Evolutionary conservation across 257 asterid species (phyloP).

Genomic region (Solanum dulcamara): DNA sequence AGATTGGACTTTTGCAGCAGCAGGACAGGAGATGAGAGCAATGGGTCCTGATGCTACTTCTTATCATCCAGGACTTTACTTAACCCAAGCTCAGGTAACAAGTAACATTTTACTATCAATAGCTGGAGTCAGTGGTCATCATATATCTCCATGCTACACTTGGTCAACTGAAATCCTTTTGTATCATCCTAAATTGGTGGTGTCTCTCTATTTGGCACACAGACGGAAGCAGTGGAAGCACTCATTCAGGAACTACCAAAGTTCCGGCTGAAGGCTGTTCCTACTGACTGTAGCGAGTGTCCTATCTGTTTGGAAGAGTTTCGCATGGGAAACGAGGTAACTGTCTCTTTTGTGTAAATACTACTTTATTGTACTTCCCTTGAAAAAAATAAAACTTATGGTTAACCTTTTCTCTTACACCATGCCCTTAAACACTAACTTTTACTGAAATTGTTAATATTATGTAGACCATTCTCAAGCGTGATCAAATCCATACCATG

Average conservation of each 20-base stretch:
- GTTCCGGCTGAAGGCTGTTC: conserved; percentile 67
- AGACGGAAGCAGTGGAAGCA: conserved; percentile 85
- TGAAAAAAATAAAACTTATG: neutral
- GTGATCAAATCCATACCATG: neutral
- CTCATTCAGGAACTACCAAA: conserved; percentile 79
- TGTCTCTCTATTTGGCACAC: conserved; percentile 9
- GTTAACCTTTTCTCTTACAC: neutral
- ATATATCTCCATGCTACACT: neutral
- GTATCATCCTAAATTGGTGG: neutral
- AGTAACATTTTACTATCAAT: neutral
- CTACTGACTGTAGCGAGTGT: conserved; percentile 71
- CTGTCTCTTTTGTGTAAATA: neutral
- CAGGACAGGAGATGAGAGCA: conserved; percentile 95
- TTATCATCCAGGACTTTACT: conserved; percentile 82
- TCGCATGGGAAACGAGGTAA: conserved; percentile 59
- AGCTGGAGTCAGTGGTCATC: neutral
- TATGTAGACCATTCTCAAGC: neutral
- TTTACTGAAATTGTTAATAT: neutral
- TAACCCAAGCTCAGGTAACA: conserved; percentile 87
- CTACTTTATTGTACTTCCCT: neutral
- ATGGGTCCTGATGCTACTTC: conserved; percentile 90
- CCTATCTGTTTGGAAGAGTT: conserved; percentile 81
- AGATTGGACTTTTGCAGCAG: conserved; percentile 96
- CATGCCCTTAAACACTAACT: neutral
- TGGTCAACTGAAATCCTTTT: neutral